Base-by-base conservation (phyloP, 192 early-diverging fungal species). In the Glomus cerebriforme region DNA sequence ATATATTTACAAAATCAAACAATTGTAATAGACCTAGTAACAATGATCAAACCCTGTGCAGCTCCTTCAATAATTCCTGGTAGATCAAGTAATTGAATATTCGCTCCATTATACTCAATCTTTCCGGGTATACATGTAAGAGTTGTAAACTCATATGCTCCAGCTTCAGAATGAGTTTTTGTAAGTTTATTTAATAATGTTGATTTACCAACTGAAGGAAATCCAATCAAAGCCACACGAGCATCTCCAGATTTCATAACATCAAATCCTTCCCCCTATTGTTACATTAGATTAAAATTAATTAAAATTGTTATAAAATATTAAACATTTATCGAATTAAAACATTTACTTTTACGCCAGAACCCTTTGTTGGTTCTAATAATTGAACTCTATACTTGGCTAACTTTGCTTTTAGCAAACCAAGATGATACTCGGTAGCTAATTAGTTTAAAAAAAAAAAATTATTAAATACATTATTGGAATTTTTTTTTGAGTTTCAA, bases 201-300 rank as follows among this genome's bases (percentile, higher is more conserved):
- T n/a, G 96, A 97, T 83, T 99, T 99, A 72, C 98, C 98, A 15
- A 99, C 98, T 8, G 96, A 97, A n/a, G 98, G 98, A 78, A 98
- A 99, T 60, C 97, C 96, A 77, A 98, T 94, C 73, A 98, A 88
- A 2, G 93, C 95, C 69, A 98, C 96, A 62, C 97, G 90, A 19
- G 96, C 98, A 82, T 98, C 98, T 2, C 98, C 98, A 29, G 92
- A 93, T 84, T 96, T 94, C 88, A 97, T 96, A 22, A 99, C 98
- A 86, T 99, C 98, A 79, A 99, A 99, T 26, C 98, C 98, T 77
- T 95, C 95, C 69, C 94, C 91, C 93, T 90, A 81, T 39, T 22
- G 1, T 15, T n/a, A n/a, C n/a, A 67, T 58, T 34, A 17, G 60
- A 34, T 24, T 62, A 29, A 32, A 59, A 68, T 83, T 5, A 24